Evolutionary conservation across 495 filamentous ascomycete species (phyloP), one percentile per base, ranked within the genome.

Genomic region (Barbatosphaeria neglecta): DNA sequence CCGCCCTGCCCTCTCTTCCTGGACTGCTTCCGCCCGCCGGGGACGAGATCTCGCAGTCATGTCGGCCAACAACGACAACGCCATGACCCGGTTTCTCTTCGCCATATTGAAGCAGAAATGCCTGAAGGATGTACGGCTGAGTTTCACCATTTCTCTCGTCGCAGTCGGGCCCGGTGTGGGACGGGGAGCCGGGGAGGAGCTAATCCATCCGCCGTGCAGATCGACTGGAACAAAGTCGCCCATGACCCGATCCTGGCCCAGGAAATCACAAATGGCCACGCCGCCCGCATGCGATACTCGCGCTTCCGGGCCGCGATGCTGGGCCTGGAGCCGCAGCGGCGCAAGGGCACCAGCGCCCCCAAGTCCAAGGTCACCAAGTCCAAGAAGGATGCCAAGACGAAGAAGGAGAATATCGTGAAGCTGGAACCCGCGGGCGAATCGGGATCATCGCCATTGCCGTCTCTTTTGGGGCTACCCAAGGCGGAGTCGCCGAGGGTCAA

Each of bases 251-350:
- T 69, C 24, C 53, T 74, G 27, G 47, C 61, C 6, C 68, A 81
- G 38, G 69, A 75, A 45, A 85, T 87, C 47, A 83, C 82, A 50
- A 89, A 87, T 56, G 84, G 83, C 55, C 84, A 89, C 61, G 84
- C 84, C 8, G 83, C 84, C 24, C 81, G 84, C 39, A 89, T 89
- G 84, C 81, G 84, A 27, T 89, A 77, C 61, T 80, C 78, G 18
- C 78, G 84, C 35, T 86, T 87, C 66, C 68, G 48, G n/a, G 43
- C 54, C n/a, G 51, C 58, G 25, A 63, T 69, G 54, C 47, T 70
- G 10, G 66, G 64, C 33, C 49, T 57, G 23, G 64, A 71, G 50
- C 66, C 69, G 5, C 60, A 63, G 40, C 54, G 54, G 22, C 61
- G 67, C 9, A 70, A 66, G 52, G 61, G 65, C 37, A 60, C 55